These are phyloP conservation scores for Suillus tomentosus DNA, from an alignment of 768 basidiomycete species.

Conservation along the genomic window DNA sequence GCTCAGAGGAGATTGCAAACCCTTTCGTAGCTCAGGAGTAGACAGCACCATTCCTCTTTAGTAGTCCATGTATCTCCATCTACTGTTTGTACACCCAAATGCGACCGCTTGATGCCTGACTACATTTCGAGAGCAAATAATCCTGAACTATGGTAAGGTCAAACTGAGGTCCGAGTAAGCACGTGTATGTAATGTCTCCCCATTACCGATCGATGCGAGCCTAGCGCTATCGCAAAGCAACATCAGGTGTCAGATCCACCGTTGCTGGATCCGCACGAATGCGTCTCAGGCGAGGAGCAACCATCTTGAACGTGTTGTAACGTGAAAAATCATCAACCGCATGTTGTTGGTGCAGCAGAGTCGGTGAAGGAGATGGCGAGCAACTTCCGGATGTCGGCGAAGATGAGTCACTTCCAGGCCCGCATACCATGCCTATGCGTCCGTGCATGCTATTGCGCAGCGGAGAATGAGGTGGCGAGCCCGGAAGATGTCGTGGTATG, in stretches of 20 bases:
- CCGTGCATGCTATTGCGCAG: slow-evolving; percentile 24
- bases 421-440: slow-evolving; percentile 17
- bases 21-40: slow-evolving; percentile 78
- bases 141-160: slow-evolving; percentile 13
- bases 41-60: slow-evolving; percentile 9
- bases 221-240: slow-evolving; percentile 7
- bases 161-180: slow-evolving; percentile 5
- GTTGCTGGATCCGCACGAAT: slow-evolving; percentile 16
- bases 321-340: slow-evolving; percentile 17
- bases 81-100: slow-evolving; percentile 6
- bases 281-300: slow-evolving; percentile 19
- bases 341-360: slow-evolving; percentile 10
- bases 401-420: slow-evolving; percentile 51
- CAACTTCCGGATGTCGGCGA: slow-evolving; percentile 61
- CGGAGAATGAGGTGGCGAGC: slow-evolving; percentile 35
- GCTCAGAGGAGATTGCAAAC: slow-evolving; percentile 92
- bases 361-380: slow-evolving; percentile 49
- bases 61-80: slow-evolving; percentile 1
- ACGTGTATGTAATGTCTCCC: background rate
- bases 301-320: slow-evolving; percentile 24
- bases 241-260: slow-evolving; percentile 19
- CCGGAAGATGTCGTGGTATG: slow-evolving; percentile 19
- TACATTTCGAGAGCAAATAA: slow-evolving; percentile 17
- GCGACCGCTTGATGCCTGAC: slow-evolving; percentile 18
- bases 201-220: background rate